Base-by-base conservation (phyloP, 345 rosid species). In the Hibiscus trionum region DNA sequence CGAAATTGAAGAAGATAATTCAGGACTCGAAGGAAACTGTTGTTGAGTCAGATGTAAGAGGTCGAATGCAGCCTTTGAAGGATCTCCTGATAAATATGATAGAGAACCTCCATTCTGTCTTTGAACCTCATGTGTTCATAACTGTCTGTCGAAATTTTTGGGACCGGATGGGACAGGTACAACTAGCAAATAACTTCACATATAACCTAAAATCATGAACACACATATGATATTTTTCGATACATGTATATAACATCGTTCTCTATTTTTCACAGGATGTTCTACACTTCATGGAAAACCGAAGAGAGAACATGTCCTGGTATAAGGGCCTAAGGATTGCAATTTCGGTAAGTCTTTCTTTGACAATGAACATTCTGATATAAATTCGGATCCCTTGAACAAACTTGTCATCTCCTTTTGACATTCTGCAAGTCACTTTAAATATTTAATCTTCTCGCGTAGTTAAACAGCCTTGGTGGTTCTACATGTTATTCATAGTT, bases 101-200 rank as follows among this genome's bases (percentile, higher is more conserved):
- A 2, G 87, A 87, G 73, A 93, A 87, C 31, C 86, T 95, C 50
- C 88, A 90, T 11, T 53, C 80, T 5, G 79, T 92, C 14, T 85
- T 87, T 27, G 90, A 85, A 68, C 87, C 91, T n/a, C 85, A 81
- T 73, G 91, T 95, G 31, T 95, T 95, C 75, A 77, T 90, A 61
- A 75, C 88, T 2, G 76, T 88, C 50, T 89, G 93, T 71, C 88
- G 96, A 69, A 89, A 87, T 70, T 86, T 89, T 61, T 95, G 99
- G 99, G 96, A 92, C 73, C 87, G 90, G 27, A 77, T 89, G 96
- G 98, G 97, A 67, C 89, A 88, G 90, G 98, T 91, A 77, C 31
- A 53, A 9, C 46, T 27, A 47, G 67, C 7, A 24, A 42, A 52
- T 61, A 8, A 15, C 29, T 19, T 39, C 63, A 8, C 27, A 66